Conservation (phyloP, 1,139 yeast species). For the Lodderomyces theae region DNA sequence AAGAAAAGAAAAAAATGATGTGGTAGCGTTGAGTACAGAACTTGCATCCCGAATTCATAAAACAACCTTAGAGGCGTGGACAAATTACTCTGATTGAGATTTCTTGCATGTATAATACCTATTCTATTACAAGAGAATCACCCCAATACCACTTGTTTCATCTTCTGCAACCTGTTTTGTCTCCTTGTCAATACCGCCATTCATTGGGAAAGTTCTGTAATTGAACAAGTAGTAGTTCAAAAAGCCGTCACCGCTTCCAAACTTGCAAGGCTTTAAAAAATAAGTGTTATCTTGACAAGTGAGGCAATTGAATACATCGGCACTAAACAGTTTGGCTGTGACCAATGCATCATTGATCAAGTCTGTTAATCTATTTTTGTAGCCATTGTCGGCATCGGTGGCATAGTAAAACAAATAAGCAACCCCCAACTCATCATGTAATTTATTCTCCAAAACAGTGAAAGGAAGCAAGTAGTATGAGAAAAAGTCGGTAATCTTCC, state of each 20-base stretch:
- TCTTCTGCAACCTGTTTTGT: constrained; percentile 50
- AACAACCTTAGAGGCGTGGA: too few species aligned
- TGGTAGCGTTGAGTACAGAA: too few species aligned
- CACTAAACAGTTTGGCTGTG: constrained; percentile 61
- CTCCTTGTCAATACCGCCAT: constrained; percentile 68
- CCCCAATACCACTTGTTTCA: constrained; percentile 80
- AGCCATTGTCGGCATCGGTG: constrained; percentile 47
- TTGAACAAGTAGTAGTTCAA: constrained; percentile 90
- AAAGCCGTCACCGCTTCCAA: constrained; percentile 93
- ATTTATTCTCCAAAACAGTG: constrained; percentile 68
- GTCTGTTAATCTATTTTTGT: constrained; percentile 57
- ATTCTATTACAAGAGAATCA: constrained; percentile 65
- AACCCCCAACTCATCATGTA: constrained; percentile 70
- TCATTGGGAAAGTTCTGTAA: constrained; percentile 75
- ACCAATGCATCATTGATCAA: constrained; percentile 77
- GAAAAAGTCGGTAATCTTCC: constrained; percentile 79
- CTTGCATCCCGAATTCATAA: too few species aligned
- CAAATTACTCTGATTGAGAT: too few species aligned
- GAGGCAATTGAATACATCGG: constrained; percentile 92
- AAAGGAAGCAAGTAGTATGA: constrained; percentile 89
- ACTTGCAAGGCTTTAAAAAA: constrained; percentile 77
- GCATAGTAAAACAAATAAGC: constrained; percentile 94
- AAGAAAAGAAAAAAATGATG: background rate
- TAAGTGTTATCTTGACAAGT: constrained; percentile 86
- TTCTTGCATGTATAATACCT: too few species aligned